Percentiles rank a stretch among this genome's conserved stretches.
Evolutionary conservation across 306 rosid genomes (phyloP).

Genomic region (Amphicarpaea edgeworthii): DNA sequence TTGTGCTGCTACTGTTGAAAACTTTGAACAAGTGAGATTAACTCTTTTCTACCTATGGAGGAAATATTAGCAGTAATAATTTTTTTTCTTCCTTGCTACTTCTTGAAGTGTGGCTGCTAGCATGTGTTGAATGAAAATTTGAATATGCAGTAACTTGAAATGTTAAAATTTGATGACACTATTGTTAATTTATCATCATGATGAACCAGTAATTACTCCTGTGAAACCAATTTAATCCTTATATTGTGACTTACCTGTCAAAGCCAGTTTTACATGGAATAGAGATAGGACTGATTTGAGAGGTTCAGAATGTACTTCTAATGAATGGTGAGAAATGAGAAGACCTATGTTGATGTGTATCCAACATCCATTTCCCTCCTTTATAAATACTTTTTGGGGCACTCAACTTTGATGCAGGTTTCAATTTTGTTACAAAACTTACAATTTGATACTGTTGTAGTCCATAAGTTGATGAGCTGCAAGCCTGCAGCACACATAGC

Average conservation of each 20-base stretch:
- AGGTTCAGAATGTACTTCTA: constrained; percentile 27
- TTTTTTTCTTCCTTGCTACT: constrained; percentile 19
- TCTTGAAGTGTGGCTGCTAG: constrained; percentile 26
- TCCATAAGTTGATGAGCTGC: constrained; percentile 14
- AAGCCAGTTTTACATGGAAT: constrained; percentile 23
- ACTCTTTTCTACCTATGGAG: constrained; percentile 6
- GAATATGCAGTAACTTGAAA: constrained; percentile 25
- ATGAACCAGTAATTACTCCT: constrained; percentile 1
- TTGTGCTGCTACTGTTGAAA: constrained; percentile 75
- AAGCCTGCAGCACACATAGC: not conserved
- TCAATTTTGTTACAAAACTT: constrained; percentile 11
- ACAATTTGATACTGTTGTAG: not conserved
- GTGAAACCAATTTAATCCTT: constrained; percentile 1
- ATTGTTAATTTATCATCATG: constrained; percentile 15
- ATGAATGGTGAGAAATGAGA: not conserved
- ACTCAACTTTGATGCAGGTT: constrained; percentile 19
- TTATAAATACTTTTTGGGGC: not conserved
- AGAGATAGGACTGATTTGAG: constrained; percentile 15
- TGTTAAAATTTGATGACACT: constrained; percentile 31
- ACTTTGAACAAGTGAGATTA: constrained; percentile 79
- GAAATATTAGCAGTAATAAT: not conserved
- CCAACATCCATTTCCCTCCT: not conserved
- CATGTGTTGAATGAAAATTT: constrained; percentile 29
- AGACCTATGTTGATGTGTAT: not conserved
- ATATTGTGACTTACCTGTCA: constrained; percentile 18